Evolutionary conservation across 306 rosid genomes (phyloP), one percentile per base, ranked within the genome.

Genomic region (Lathyrus oleraceus): DNA sequence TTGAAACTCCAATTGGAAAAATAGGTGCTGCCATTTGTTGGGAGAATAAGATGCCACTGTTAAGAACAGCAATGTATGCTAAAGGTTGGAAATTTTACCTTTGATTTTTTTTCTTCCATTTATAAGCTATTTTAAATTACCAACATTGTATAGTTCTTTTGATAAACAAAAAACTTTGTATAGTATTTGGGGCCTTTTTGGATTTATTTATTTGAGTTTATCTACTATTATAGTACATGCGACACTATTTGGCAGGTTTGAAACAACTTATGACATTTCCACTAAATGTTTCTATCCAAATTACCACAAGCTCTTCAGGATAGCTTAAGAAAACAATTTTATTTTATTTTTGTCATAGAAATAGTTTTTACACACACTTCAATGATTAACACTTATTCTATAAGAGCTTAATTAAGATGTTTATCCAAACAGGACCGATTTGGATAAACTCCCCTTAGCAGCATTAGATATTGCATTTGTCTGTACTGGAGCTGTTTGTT

Each of bases 1-100:
- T 86, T 60, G 96, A 90, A 47, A 93, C 98, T 69, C 86, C 87
- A 51, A 69, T 93, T 59, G 98, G 98, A 75, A 93, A 90, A 78
- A 84, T 93, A 61, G 98, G 98, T 44, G 98, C 90, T 72, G 96
- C 85, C 70, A 85, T 93, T 82, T 93, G 98, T 73, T 90, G 97
- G 97, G 97, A 93, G 76, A 93, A 90, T 81, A 88, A 67, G 70
- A 90, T 93, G 98, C 97, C 98, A 40, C 90, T 88, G 15, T 71
- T 87, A 70, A 90, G 98, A 78, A 90, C 98, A 21, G 94, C 96
- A 12, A 79, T 93, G 96, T 90, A 93, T 81, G 96, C 96, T 17
- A 93, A 90, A 87, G 98, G 98, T 89, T 79, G 38, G 93, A 66
- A 5, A 49, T 23, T 67, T 35, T 20, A 4, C 67, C 30, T 17